phyloP scores from a whole-genome alignment of 2,329 filamentous ascomycete species.

The Phaeosphaeriaceae sp. region DNA sequence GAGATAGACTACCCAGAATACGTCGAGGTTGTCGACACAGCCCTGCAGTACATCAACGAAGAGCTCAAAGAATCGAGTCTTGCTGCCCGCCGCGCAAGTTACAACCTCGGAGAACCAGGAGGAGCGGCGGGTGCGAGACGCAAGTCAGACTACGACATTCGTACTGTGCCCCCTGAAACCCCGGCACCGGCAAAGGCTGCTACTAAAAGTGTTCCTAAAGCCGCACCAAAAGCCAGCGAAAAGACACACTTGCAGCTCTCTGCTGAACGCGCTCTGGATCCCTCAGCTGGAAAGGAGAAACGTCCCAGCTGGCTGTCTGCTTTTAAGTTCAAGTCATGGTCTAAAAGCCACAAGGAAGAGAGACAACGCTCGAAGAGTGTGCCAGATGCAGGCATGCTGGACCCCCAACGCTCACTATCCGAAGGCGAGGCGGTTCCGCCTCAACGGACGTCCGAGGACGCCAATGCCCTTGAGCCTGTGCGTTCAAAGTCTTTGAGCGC shows the following conservation, averaged over 20 bases:
- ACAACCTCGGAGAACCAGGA: slow-evolving; percentile 15
- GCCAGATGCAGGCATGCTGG: slow-evolving; percentile 17
- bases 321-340: slow-evolving; percentile 40
- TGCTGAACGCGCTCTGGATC: slow-evolving; percentile 25
- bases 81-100: slow-evolving; percentile 22
- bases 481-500: slow-evolving; percentile 45
- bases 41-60: slow-evolving; percentile 52
- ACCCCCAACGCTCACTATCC: slow-evolving; percentile 39
- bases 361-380: slow-evolving; percentile 32
- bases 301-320: slow-evolving; percentile 37
- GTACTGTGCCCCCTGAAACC: slow-evolving; percentile 13
- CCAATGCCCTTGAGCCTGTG: slow-evolving; percentile 30
- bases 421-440: slow-evolving; percentile 16
- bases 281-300: slow-evolving; percentile 32
- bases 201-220: neutral
- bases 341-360: slow-evolving; percentile 28
- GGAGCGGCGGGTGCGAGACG: slow-evolving; percentile 22
- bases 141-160: slow-evolving; percentile 31
- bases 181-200: neutral
- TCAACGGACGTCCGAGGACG: slow-evolving; percentile 15
- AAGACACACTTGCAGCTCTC: slow-evolving; percentile 33
- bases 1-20: slow-evolving; percentile 54
- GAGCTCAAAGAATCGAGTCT: slow-evolving; percentile 39
- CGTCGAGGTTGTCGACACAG: slow-evolving; percentile 50
- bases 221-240: slow-evolving; percentile 4